A percentile compares a stretch with the other conserved stretches of the same genome.
phyloP scores from a whole-genome alignment of 768 basidiomycete genomes.

The Botryobasidium botryosum region DNA sequence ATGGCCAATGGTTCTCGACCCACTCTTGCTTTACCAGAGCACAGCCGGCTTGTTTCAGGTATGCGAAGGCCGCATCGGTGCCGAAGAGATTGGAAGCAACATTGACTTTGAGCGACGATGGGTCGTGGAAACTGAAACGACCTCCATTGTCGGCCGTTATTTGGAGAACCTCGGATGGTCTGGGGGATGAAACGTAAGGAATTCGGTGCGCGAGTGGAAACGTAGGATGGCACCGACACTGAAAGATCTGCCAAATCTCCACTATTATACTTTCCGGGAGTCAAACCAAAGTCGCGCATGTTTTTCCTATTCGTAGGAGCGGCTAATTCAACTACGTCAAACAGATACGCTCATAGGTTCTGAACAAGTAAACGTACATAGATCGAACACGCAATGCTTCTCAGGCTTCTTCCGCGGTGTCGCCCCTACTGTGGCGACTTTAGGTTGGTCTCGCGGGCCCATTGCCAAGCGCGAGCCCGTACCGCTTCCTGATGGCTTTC shows the following conservation, averaged over 20 bases:
- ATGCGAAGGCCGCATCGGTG: constrained; percentile 35
- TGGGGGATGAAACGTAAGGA: constrained; percentile 23
- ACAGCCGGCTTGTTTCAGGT: constrained; percentile 43
- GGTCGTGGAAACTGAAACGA: constrained; percentile 13
- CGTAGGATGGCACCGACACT: background rate
- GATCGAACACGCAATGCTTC: background rate
- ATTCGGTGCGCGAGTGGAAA: constrained; percentile 23
- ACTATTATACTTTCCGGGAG: background rate
- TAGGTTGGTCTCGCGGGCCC: constrained; percentile 6
- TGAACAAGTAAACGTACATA: constrained; percentile 15
- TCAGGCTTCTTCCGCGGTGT: background rate
- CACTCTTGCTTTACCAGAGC: constrained; percentile 52
- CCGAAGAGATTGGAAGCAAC: constrained; percentile 21
- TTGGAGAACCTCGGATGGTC: constrained; percentile 10
- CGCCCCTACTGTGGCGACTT: constrained; percentile 17
- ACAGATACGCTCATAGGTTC: constrained; percentile 21
- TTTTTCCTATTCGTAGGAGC: background rate
- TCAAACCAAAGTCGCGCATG: background rate
- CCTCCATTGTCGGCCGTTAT: constrained; percentile 11
- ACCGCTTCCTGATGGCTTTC: background rate
- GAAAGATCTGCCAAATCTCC: background rate
- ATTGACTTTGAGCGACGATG: background rate
- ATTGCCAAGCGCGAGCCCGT: no score
- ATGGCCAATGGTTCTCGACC: constrained; percentile 83
- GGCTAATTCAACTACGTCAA: constrained; percentile 14